Percentiles rank a stretch among this genome's conserved stretches.
phyloP scores from a whole-genome alignment of 768 basidiomycete genomes.

The Pholiota molesta region DNA sequence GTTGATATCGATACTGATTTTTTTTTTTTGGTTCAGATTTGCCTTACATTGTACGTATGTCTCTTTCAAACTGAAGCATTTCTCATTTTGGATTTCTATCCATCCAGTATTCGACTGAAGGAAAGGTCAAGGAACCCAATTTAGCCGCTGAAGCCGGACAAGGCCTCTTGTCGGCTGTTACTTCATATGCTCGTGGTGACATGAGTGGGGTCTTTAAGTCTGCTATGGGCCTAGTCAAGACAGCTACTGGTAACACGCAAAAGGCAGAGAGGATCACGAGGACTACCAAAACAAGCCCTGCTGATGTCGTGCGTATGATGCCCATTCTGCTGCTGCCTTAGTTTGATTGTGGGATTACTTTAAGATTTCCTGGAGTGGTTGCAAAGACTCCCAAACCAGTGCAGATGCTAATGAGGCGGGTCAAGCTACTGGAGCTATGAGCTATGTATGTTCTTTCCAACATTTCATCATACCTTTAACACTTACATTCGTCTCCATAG shows the following conservation, averaged over 20 bases:
- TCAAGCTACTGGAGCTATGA: slow-evolving; percentile 78
- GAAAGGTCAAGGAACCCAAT: slow-evolving; percentile 94
- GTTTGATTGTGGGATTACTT: slow-evolving; percentile 6
- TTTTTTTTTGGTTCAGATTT: slow-evolving; percentile 47
- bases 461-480: neutral
- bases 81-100: neutral
- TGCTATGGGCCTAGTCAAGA: slow-evolving; percentile 74
- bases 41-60: slow-evolving; percentile 58
- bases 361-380: slow-evolving; percentile 86
- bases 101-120: slow-evolving; percentile 87
- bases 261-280: slow-evolving; percentile 66
- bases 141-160: slow-evolving; percentile 85
- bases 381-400: slow-evolving; percentile 82
- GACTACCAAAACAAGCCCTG: slow-evolving; percentile 73
- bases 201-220: slow-evolving; percentile 77
- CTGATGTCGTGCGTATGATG: slow-evolving; percentile 72
- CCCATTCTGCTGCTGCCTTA: neutral
- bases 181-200: slow-evolving; percentile 79
- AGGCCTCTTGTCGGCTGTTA: slow-evolving; percentile 77
- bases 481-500: slow-evolving; percentile 35
- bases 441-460: slow-evolving; percentile 51
- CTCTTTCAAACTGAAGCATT: neutral
- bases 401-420: slow-evolving; percentile 74
- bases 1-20: neutral
- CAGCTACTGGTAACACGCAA: slow-evolving; percentile 63